phyloP scores from a whole-genome alignment of 73 alveolate species.

The Paramecium tetraurelia region DNA sequence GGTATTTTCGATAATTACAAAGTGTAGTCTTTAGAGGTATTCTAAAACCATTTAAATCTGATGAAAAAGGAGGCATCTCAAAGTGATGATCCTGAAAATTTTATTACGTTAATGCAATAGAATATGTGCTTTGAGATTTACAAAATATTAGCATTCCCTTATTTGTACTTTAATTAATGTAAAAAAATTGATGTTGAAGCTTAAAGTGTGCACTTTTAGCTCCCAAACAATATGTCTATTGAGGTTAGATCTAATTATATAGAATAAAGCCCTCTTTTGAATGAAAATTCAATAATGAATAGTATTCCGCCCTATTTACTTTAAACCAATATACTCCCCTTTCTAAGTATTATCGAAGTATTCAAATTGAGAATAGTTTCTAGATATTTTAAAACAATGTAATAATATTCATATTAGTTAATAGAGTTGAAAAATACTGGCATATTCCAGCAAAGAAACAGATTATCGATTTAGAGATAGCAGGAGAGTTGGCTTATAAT shows the following conservation, averaged over 20 bases:
- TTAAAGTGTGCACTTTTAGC: not conserved
- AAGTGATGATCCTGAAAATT: not conserved
- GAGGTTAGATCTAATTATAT: not conserved
- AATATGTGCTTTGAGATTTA: not conserved
- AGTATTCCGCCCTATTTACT: not conserved
- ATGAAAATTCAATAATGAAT: not conserved
- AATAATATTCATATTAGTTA: not conserved
- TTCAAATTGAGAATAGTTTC: not conserved
- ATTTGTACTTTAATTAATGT: not conserved
- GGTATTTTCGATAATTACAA: not conserved
- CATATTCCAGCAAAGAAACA: not conserved
- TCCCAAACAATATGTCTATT: not conserved
- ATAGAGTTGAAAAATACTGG: not conserved
- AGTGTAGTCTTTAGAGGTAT: not conserved
- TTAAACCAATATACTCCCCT: not conserved
- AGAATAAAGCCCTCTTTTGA: not conserved
- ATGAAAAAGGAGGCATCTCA: not conserved
- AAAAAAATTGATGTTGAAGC: not conserved
- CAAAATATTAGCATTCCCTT: not conserved
- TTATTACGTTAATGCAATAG: not conserved
- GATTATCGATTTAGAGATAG: not conserved
- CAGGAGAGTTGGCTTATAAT: not conserved
- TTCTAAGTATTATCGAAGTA: not conserved
- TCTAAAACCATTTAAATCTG: not conserved
- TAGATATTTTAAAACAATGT: not conserved